A percentile compares a stretch with the other conserved stretches of the same genome.
These are phyloP conservation scores for Metschnikowia amazonensis DNA, from an alignment of 805 yeast genomes.

Conservation along the genomic window DNA sequence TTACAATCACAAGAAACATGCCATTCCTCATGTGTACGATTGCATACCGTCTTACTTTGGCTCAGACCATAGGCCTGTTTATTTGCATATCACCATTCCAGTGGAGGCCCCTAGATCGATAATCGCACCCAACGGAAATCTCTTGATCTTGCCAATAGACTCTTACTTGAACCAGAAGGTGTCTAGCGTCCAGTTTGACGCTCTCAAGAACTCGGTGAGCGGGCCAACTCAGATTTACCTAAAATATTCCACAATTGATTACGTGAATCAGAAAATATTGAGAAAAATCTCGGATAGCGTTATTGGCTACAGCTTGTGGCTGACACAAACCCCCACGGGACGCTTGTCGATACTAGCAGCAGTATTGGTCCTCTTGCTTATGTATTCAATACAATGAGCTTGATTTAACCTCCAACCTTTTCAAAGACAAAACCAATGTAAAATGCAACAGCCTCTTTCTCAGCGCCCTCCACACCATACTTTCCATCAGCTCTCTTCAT, in stretches of 20 bases:
- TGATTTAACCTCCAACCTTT: constrained; percentile 39
- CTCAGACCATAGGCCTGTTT: constrained; percentile 85
- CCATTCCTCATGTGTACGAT: constrained; percentile 41
- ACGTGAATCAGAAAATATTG: constrained; percentile 22
- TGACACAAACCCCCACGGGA: constrained; percentile 31
- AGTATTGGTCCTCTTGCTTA: constrained; percentile 14
- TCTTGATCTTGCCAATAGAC: constrained; percentile 13
- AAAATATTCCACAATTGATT: constrained; percentile 32
- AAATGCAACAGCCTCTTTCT: constrained; percentile 85
- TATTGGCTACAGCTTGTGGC: constrained; percentile 37
- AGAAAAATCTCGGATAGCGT: constrained; percentile 26
- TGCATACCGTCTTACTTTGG: constrained; percentile 45
- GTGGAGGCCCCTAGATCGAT: constrained; percentile 30
- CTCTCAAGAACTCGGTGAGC: constrained; percentile 22
- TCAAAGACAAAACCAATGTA: constrained; percentile 83
- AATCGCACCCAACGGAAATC: constrained; percentile 16
- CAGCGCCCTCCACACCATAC: constrained; percentile 84
- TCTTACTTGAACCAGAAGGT: constrained; percentile 7
- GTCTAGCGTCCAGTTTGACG: constrained; percentile 10
- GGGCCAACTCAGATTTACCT: constrained; percentile 42
- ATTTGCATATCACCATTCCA: constrained; percentile 48
- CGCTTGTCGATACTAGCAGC: constrained; percentile 23
- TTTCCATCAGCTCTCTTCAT: constrained; percentile 74
- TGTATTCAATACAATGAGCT: constrained; percentile 1
- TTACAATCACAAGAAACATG: constrained; percentile 20